Percentiles rank a stretch among this genome's conserved stretches.
phyloP scores from a whole-genome alignment of 139 green algal species.

The Ettlia oleoabundans region DNA sequence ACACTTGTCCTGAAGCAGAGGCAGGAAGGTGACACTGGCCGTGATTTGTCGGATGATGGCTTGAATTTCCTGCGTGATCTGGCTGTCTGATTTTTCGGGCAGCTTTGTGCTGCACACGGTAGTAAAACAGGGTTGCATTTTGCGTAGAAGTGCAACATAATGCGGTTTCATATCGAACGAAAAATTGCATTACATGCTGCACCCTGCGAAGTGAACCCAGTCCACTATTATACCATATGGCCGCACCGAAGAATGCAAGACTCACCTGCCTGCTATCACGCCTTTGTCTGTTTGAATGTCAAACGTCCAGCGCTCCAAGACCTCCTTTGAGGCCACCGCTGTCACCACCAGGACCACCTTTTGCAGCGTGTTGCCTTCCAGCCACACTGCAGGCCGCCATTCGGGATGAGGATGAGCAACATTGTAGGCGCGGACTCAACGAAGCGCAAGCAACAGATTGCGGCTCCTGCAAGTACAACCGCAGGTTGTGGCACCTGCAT shows the following conservation, averaged over 20 bases:
- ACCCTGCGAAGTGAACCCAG: too few relatives aligned
- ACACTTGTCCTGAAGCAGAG: conserved; percentile 89
- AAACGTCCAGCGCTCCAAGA: conserved; percentile 97
- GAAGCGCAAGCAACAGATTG: background rate
- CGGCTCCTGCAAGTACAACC: too few relatives aligned
- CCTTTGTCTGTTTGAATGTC: conserved; percentile 89
- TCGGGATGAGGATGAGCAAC: background rate
- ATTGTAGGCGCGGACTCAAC: background rate
- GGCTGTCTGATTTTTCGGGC: conserved; percentile 82
- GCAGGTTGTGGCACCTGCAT: too few relatives aligned
- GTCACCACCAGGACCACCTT: conserved; percentile 94
- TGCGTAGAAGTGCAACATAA: too few relatives aligned
- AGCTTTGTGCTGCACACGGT: conserved; percentile 31
- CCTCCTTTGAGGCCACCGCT: conserved; percentile 65
- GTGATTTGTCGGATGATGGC: conserved; percentile 96
- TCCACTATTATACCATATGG: too few relatives aligned
- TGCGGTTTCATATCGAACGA: too few relatives aligned
- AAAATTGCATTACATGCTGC: too few relatives aligned
- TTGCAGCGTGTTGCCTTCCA: conserved; percentile 82
- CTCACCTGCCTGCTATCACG: conserved; percentile 64
- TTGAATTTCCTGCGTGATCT: conserved; percentile 90
- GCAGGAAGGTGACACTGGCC: conserved; percentile 94
- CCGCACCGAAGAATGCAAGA: too few relatives aligned
- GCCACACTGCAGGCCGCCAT: conserved; percentile 92
- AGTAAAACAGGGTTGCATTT: too few relatives aligned